Conservation (phyloP, 176 grass and related monocot species). For the Elaeis guineensis region DNA sequence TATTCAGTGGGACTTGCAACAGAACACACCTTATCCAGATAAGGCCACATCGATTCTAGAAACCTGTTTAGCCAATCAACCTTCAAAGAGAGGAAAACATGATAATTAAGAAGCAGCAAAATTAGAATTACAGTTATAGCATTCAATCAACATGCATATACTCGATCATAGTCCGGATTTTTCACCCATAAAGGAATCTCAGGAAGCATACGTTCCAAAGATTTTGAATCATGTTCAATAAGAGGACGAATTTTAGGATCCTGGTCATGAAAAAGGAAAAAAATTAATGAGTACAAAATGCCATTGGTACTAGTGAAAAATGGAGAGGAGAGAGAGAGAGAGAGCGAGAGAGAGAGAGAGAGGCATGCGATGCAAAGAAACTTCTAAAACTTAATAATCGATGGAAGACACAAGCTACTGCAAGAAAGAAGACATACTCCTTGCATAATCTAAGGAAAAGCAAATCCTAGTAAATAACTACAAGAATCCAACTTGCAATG, state of each 20-base stretch:
- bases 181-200: conserved; percentile 84
- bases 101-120: background rate
- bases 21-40: conserved; percentile 72
- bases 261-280: conserved; percentile 9
- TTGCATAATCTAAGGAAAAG: too few relatives aligned
- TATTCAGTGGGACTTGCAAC: background rate
- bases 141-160: conserved; percentile 12
- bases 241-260: conserved; percentile 58
- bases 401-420: too few relatives aligned
- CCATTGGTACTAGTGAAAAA: too few relatives aligned
- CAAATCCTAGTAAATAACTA: too few relatives aligned
- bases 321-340: too few relatives aligned
- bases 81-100: conserved; percentile 33
- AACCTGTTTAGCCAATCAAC: conserved; percentile 97
- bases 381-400: too few relatives aligned
- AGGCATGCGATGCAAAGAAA: too few relatives aligned
- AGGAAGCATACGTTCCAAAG: conserved; percentile 52
- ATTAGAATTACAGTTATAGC: background rate
- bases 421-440: too few relatives aligned
- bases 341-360: too few relatives aligned
- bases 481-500: too few relatives aligned
- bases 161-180: conserved; percentile 79
- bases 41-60: conserved; percentile 88
- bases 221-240: conserved; percentile 54
- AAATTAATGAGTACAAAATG: too few relatives aligned